Conservation (phyloP, 2,329 filamentous ascomycete genomes). For the Drechslerella stenobrocha region DNA sequence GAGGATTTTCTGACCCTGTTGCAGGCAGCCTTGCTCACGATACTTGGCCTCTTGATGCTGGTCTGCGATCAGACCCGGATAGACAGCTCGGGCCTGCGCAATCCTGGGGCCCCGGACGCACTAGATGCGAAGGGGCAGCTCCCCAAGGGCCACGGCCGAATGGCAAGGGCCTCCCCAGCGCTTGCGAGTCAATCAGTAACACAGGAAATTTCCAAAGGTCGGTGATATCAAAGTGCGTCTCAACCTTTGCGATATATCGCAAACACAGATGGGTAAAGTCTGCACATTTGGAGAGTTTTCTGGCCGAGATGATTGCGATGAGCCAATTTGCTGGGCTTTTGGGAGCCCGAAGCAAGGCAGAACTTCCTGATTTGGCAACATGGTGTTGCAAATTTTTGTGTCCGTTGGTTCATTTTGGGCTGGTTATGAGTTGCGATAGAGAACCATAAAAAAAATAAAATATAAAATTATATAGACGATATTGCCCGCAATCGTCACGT, state of each 20-base stretch:
- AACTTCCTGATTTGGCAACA: slow-evolving; percentile 47
- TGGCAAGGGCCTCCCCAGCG: slow-evolving; percentile 31
- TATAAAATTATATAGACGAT: slow-evolving; percentile 9
- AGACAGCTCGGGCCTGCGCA: slow-evolving; percentile 46
- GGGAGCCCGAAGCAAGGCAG: slow-evolving; percentile 29
- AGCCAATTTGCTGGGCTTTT: slow-evolving; percentile 42
- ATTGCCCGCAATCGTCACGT: not conserved
- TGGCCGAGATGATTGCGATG: slow-evolving; percentile 28
- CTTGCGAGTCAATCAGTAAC: slow-evolving; percentile 17
- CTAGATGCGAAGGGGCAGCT: slow-evolving; percentile 46
- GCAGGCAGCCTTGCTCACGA: slow-evolving; percentile 47
- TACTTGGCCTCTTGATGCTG: slow-evolving; percentile 49
- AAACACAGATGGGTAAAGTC: slow-evolving; percentile 11
- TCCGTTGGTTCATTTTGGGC: slow-evolving; percentile 45
- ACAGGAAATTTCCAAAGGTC: slow-evolving; percentile 7
- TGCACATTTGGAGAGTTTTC: slow-evolving; percentile 18
- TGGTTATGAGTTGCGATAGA: slow-evolving; percentile 44
- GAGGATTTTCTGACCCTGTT: slow-evolving; percentile 49
- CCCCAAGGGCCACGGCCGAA: slow-evolving; percentile 22
- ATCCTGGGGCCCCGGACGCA: slow-evolving; percentile 46
- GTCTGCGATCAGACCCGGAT: slow-evolving; percentile 48
- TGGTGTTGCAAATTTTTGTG: slow-evolving; percentile 48
- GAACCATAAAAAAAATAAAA: slow-evolving; percentile 16
- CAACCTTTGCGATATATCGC: slow-evolving; percentile 18
- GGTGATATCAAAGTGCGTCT: slow-evolving; percentile 29